Base-by-base conservation (phyloP, 805 yeast species). In the Pichia nakasei region DNA sequence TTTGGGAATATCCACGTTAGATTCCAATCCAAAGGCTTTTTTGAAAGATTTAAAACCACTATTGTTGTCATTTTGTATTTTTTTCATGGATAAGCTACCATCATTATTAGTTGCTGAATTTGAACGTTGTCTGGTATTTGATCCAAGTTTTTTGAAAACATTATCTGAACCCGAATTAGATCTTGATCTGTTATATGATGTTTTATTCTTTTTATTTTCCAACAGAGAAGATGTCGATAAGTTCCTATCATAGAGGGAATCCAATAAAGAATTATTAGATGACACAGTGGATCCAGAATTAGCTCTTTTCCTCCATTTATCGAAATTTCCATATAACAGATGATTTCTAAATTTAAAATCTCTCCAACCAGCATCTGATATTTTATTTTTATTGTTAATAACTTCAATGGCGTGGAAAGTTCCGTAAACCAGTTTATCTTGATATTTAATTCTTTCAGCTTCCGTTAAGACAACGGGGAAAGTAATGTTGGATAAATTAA, bases 311-410 rank as follows among this genome's bases (percentile, higher is more conserved):
- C 36, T 41, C 33, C 38, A 35, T 26, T 17, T 27, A 21, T 43
- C 38, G 4, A 41, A 18, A 41, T 42, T 41, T 0, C 64, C 61
- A 55, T 81, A 82, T 31, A 84, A 59, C 1, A 91, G 85, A 60
- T 82, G 88, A 41, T 73, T 75, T 48, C 85, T 72, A 54, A 73
- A 81, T 55, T 85, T 82, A 95, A 95, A 87, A 59, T 87, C 96
- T 57, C 96, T 72, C 96, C 96, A 87, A 9, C 91, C 82, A 0
- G 95, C 95, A 41, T 74, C 62, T 2, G 80, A 73, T 35, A 50
- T 48, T 18, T 49, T 45, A 12, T 53, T 49, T 20, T 48, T 49
- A 31, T 43, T 42, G 22, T 26, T 33, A n/a, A 48, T 22, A 15
- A 48, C 15, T 9, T 47, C 50, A 9, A 19, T 39, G 9, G 39